A percentile compares a stretch with the other conserved stretches of the same genome.
These are phyloP conservation scores for Verticillium albo-atrum DNA, from an alignment of 2,329 filamentous ascomycete genomes.

Conservation along the genomic window DNA sequence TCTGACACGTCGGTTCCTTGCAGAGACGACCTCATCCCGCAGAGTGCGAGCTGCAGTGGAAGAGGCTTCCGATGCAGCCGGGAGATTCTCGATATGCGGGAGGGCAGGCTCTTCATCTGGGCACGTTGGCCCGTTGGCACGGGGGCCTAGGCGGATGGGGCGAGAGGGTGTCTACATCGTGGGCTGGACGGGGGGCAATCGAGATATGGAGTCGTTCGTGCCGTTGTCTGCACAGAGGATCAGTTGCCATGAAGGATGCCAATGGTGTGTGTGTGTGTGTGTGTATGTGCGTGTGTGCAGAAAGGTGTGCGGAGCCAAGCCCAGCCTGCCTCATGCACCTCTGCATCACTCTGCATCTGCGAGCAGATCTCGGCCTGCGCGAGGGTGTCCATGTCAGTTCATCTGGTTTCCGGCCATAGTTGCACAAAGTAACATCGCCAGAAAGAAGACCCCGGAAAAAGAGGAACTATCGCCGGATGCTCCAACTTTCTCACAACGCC, in stretches of 20 bases:
- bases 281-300: background rate
- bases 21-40: background rate
- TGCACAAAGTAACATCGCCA: background rate
- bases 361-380: background rate
- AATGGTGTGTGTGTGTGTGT: background rate
- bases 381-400: background rate
- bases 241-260: background rate
- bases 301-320: background rate
- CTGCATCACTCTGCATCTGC: background rate
- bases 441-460: background rate
- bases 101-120: background rate
- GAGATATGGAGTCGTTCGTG: background rate
- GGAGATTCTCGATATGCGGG: conserved; percentile 2
- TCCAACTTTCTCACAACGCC: background rate
- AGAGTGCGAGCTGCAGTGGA: background rate
- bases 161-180: background rate
- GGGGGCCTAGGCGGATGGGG: background rate
- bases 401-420: background rate
- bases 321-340: background rate
- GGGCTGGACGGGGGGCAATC: background rate
- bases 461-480: background rate
- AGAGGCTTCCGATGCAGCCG: background rate
- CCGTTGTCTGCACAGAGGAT: background rate
- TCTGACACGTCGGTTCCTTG: conserved; percentile 1
- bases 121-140: background rate